These are phyloP conservation scores for Tulasnella calospora DNA, from an alignment of 768 basidiomycete species.

Conservation along the genomic window DNA sequence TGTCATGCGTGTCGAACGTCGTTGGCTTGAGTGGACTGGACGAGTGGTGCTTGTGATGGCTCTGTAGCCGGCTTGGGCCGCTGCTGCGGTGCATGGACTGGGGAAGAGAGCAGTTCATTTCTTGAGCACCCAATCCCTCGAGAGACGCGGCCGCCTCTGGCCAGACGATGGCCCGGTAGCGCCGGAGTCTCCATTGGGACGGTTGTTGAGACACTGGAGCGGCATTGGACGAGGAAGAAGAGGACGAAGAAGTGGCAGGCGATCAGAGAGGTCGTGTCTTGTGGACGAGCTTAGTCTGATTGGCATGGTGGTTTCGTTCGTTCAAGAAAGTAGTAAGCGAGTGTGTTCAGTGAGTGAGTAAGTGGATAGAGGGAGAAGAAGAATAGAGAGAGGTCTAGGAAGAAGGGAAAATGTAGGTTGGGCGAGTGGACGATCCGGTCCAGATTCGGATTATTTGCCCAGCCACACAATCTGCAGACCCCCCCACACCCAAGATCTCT, in stretches of 20 bases:
- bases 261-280: constrained; percentile 10
- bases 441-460: not conserved
- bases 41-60: not conserved
- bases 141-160: not conserved
- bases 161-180: not conserved
- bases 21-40: not conserved
- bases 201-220: not conserved
- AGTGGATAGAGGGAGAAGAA: not conserved
- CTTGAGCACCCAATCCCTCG: not conserved
- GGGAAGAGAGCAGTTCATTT: not conserved
- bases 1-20: not conserved
- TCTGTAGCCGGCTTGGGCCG: not conserved
- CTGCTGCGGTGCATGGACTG: not conserved
- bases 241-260: not conserved
- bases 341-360: not conserved
- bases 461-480: not conserved
- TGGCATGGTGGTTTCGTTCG: not conserved
- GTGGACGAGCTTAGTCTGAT: not conserved
- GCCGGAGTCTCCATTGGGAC: not conserved
- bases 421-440: not conserved
- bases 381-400: not conserved
- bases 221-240: constrained; percentile 8
- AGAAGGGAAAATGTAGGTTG: not conserved
- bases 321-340: not conserved
- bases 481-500: too few relatives aligned